Base-by-base conservation (phyloP, 345 rosid genomes). In the Adansonia digitata region DNA sequence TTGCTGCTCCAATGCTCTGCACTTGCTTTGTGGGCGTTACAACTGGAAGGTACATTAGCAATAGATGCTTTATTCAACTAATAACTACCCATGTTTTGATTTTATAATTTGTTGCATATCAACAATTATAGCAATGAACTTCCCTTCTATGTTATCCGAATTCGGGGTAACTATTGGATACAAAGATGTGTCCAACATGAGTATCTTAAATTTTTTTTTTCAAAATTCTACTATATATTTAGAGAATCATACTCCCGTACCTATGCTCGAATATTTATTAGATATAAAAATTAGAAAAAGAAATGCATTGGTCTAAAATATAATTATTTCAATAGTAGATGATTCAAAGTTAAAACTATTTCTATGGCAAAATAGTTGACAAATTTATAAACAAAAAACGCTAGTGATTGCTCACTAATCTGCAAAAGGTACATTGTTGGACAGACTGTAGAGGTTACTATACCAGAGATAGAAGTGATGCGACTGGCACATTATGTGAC, bases 381-480 rank as follows among this genome's bases (percentile, higher is more conserved):
- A 56, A 4, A 11, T 17, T 10, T 20, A 42, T 65, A 18, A 26
- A 7, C 31, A 13, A 43, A 43, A 67, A 43, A 67, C 5, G 17
- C 24, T n/a, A 34, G 40, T 56, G 63, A 49, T 66, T 78, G 72
- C 68, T 20, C 52, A 71, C 84, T 79, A 77, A 79, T 35, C 13
- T 46, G 11, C 35, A 22, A 24, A n/a, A 4, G 42, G 17, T 17
- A 15, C 67, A 1, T 70, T 48, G 35, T 77, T 43, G 72, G 62
- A n/a, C 48, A 88, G 96, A 84, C 83, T 39, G 79, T 86, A 69
- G 88, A 89, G 74, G 91, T 91, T 69, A 87, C 90, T 0, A 80
- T 91, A 84, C 96, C 93, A 14, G 93, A 86, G 8, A 86, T 91
- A 74, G 93, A 91, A 76, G 82, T 78, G 20, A 91, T 91, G 96